Evolutionary conservation across 2,329 filamentous ascomycete species (phyloP).

Genomic region (Hirsutella thompsonii): DNA sequence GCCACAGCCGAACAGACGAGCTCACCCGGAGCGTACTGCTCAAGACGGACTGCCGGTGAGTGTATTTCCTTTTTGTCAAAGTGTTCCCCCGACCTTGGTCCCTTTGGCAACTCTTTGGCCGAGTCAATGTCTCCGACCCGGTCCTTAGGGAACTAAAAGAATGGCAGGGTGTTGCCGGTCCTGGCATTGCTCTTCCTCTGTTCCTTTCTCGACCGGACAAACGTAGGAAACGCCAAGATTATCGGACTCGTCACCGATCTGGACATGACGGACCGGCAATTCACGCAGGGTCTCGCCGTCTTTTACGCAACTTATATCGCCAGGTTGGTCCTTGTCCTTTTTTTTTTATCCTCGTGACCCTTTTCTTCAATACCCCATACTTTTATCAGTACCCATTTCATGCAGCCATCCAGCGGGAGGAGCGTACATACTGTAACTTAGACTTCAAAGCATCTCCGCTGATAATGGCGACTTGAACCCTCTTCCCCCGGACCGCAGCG

Average conservation of each 20-base stretch:
- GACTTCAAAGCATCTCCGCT: no score
- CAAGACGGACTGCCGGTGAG: slow-evolving; percentile 15
- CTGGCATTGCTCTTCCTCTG: slow-evolving; percentile 54
- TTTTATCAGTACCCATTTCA: not conserved
- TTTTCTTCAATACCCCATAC: not conserved
- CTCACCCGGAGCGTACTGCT: slow-evolving; percentile 13
- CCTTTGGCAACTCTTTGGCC: no score
- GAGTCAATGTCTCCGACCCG: no score
- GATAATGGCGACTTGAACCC: slow-evolving; percentile 5
- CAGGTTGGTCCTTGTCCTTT: slow-evolving; percentile 22
- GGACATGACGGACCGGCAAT: slow-evolving; percentile 46
- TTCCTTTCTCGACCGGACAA: slow-evolving; percentile 55
- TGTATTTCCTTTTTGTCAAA: no score
- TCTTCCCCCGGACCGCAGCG: slow-evolving; percentile 21
- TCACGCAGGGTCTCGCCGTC: slow-evolving; percentile 49
- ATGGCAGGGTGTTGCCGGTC: slow-evolving; percentile 42
- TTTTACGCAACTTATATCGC: slow-evolving; percentile 54
- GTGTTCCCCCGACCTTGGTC: no score
- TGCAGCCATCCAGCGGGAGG: not conserved
- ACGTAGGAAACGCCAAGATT: slow-evolving; percentile 59
- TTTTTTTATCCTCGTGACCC: no score
- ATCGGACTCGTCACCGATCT: slow-evolving; percentile 47
- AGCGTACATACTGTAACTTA: not conserved
- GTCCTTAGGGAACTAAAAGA: no score
- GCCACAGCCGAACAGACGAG: not conserved